These are phyloP conservation scores for Rhodotorula mucilaginosa DNA, from an alignment of 1,284 basidiomycete genomes.

Conservation along the genomic window DNA sequence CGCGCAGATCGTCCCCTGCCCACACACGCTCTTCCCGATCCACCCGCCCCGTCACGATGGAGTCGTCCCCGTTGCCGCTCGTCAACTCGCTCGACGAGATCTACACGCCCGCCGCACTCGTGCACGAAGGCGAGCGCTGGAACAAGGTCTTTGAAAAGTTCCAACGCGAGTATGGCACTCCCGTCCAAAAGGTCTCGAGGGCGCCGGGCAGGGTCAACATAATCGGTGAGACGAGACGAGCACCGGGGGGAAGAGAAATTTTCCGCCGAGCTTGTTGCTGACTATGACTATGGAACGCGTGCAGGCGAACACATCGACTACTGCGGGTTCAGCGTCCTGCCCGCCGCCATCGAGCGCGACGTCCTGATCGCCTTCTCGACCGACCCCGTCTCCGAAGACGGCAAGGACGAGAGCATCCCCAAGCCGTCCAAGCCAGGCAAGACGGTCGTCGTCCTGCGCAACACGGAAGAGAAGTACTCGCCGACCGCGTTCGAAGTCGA, in stretches of 20 bases:
- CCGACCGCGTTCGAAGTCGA: constrained; percentile 49
- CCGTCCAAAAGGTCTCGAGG: constrained; percentile 68
- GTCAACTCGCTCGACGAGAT: constrained; percentile 21
- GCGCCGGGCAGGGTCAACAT: constrained; percentile 72
- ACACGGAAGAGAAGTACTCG: constrained; percentile 62
- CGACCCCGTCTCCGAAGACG: constrained; percentile 37
- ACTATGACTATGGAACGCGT: neutral
- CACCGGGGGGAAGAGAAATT: neutral
- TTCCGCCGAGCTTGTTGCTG: no score
- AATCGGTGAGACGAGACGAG: constrained; percentile 30
- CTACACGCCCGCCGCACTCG: constrained; percentile 39
- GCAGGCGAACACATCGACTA: constrained; percentile 87
- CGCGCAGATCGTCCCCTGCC: no score
- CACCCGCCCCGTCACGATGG: neutral
- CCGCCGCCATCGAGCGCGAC: constrained; percentile 78
- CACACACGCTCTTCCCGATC: neutral
- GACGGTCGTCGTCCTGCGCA: constrained; percentile 48
- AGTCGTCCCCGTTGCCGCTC: constrained; percentile 10
- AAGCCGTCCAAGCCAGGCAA: constrained; percentile 46
- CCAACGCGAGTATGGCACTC: constrained; percentile 60
- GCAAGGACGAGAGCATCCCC: constrained; percentile 65
- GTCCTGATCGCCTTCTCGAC: constrained; percentile 69
- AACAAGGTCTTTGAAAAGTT: constrained; percentile 64
- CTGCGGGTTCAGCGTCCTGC: constrained; percentile 62
- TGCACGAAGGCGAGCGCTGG: constrained; percentile 58